Evolutionary conservation across 2,329 filamentous ascomycete species (phyloP).

Genomic region (Fusarium sp.): DNA sequence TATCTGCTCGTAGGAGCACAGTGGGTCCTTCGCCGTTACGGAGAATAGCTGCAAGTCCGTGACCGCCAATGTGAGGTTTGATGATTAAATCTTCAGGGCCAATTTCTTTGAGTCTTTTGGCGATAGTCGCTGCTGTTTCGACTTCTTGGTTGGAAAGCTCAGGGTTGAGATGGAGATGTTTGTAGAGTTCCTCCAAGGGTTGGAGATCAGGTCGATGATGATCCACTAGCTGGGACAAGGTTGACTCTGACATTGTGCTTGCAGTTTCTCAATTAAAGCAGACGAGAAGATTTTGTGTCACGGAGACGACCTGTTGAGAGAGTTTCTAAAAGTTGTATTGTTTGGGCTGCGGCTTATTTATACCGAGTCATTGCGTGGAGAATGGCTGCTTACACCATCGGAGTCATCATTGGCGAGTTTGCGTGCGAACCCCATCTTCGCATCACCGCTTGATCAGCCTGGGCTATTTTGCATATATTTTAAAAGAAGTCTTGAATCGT

Average conservation of each 20-base stretch:
- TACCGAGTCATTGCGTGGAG: background rate
- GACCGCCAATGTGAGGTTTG: conserved; percentile 65
- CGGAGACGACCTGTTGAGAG: background rate
- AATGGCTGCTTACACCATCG: background rate
- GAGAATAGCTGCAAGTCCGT: conserved; percentile 67
- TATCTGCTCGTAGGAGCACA: conserved; percentile 69
- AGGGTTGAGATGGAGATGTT: conserved; percentile 67
- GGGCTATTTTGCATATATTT: too few relatives aligned
- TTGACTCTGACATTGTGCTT: background rate
- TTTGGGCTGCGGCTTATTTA: background rate
- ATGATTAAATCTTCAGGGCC: conserved; percentile 41
- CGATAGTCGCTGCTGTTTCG: conserved; percentile 61
- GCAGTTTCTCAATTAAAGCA: accelerated
- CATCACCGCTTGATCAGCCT: too few relatives aligned
- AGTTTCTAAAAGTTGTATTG: background rate
- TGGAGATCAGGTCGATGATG: conserved; percentile 8
- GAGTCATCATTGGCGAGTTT: background rate
- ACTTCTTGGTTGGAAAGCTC: conserved; percentile 69
- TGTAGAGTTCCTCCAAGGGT: conserved; percentile 55
- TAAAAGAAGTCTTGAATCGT: too few relatives aligned
- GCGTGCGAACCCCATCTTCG: too few relatives aligned
- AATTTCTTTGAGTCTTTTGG: conserved; percentile 49
- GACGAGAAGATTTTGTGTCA: accelerated
- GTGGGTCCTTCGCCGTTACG: conserved; percentile 65
- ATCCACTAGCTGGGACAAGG: background rate